Evolutionary conservation across 2,329 filamentous ascomycete genomes (phyloP), one percentile per base, ranked within the genome.

Genomic region (Aspergillus luchuensis): DNA sequence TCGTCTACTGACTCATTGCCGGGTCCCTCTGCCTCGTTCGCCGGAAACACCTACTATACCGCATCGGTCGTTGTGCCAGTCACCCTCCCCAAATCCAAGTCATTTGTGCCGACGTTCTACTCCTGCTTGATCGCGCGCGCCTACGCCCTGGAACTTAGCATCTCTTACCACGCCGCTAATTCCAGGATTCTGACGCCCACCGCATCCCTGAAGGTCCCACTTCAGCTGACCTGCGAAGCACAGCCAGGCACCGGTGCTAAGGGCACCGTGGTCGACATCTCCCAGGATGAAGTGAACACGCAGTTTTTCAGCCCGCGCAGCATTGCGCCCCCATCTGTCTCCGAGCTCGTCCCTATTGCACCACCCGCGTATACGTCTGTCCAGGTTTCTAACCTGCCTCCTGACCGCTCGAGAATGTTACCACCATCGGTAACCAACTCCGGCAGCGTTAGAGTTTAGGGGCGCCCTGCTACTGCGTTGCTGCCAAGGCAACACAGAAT

Each of bases 31-130:
- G 66, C 74, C 41, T 71, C 71, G 25, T 85, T 83, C 71, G 73
- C 76, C 1, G 79, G 79, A 23, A 72, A 74, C 5, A 69, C 70
- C 15, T 88, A 84, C 74, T 91, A 89, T 74, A 87, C 85, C 2
- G 81, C 87, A 6, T 79, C 79, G n/a, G 77, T 91, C 38, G 71
- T 89, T 2, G 83, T 90, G 2, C 89, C 89, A 0, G 78, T 91
- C 67, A 82, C 82, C 0, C 80, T 90, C 0, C 88, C 89, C 2
- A 69, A 71, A n/a, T 78, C 78, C 63, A 89, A 88, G 66, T 77
- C 82, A 25, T 89, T 89, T 71, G 76, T 89, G 19, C 89, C 89
- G 1, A 88, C 87, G 2, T 91, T 91, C 76, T 86, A 90, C 77
- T 82, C 84, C 41, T 91, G 89, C 72, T 81, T 91, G 56, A 77